A percentile compares a stretch with the other conserved stretches of the same genome.
phyloP scores from a whole-genome alignment of 164 flowering plant species.

The Berberis vulgaris region DNA sequence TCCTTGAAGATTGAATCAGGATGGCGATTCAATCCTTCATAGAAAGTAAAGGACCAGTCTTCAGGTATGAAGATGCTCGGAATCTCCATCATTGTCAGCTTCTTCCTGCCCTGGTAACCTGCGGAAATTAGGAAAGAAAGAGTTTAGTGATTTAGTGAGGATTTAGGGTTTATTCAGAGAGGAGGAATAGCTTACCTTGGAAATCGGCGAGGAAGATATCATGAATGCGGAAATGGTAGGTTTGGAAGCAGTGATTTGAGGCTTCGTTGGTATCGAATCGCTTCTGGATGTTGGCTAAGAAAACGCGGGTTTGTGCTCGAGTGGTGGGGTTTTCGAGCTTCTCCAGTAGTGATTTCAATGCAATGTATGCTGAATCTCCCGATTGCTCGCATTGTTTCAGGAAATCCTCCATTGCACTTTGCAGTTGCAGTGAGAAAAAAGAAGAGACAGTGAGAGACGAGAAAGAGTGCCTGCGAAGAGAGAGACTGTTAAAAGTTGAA shows the following conservation, averaged over 20 bases:
- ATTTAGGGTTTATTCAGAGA: background rate
- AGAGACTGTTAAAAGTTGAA: too few relatives aligned
- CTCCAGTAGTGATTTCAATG: conserved; percentile 59
- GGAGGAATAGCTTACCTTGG: conserved; percentile 30
- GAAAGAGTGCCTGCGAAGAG: too few relatives aligned
- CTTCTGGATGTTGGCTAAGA: conserved; percentile 57
- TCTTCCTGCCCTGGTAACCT: conserved; percentile 68
- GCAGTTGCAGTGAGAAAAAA: too few relatives aligned
- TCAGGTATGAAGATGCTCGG: conserved; percentile 97
- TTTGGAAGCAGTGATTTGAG: conserved; percentile 38
- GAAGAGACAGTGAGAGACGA: too few relatives aligned
- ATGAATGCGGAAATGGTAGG: conserved; percentile 74
- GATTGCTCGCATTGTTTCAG: conserved; percentile 56
- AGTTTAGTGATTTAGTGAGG: background rate
- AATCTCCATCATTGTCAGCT: conserved; percentile 81
- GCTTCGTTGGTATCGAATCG: conserved; percentile 37
- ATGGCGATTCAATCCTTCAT: conserved; percentile 88
- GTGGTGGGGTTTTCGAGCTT: conserved; percentile 69
- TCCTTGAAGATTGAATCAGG: conserved; percentile 86
- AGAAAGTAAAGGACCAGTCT: conserved; percentile 97
- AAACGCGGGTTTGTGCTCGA: conserved; percentile 57
- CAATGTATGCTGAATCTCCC: conserved; percentile 81
- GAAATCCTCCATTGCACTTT: conserved; percentile 43
- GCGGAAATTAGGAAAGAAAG: background rate
- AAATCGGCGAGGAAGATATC: conserved; percentile 56